Evolutionary conservation across 2,329 filamentous ascomycete species (phyloP).

Genomic region (Atkinsonella hypoxylon): DNA sequence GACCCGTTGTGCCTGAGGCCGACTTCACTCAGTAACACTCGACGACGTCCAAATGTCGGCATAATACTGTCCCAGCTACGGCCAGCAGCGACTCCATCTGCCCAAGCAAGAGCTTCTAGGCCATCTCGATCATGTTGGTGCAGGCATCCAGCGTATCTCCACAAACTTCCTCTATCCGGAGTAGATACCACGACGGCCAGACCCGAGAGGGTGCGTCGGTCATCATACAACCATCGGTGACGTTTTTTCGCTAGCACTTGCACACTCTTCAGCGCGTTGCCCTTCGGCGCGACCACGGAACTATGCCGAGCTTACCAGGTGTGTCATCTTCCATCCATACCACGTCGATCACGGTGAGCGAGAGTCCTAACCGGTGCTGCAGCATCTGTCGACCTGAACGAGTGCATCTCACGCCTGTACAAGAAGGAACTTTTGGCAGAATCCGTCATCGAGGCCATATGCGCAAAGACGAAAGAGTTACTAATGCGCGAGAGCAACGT

Average conservation of each 20-base stretch:
- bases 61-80: slow-evolving; percentile 3
- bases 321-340: slow-evolving; percentile 15
- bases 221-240: background rate
- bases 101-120: slow-evolving; percentile 16
- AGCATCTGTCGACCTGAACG: slow-evolving; percentile 96
- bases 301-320: slow-evolving; percentile 47
- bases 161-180: slow-evolving; percentile 24
- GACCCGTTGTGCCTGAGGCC: too few species aligned
- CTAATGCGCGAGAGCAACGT: slow-evolving; percentile 99
- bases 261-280: background rate
- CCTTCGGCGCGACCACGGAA: slow-evolving; percentile 11
- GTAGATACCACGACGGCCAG: slow-evolving; percentile 19
- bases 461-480: slow-evolving; percentile 96
- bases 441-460: slow-evolving; percentile 97
- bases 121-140: slow-evolving; percentile 31
- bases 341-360: background rate
- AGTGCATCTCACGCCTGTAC: slow-evolving; percentile 94
- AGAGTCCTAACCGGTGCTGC: slow-evolving; percentile 6
- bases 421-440: slow-evolving; percentile 95
- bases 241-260: background rate
- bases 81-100: slow-evolving; percentile 6
- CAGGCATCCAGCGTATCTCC: slow-evolving; percentile 22
- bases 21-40: background rate
- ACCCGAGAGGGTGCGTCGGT: background rate
- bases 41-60: slow-evolving; percentile 2